A percentile compares a stretch with the other conserved stretches of the same genome.
These are phyloP conservation scores for Geosmithia flava DNA, from an alignment of 2,329 filamentous ascomycete genomes.

Conservation along the genomic window DNA sequence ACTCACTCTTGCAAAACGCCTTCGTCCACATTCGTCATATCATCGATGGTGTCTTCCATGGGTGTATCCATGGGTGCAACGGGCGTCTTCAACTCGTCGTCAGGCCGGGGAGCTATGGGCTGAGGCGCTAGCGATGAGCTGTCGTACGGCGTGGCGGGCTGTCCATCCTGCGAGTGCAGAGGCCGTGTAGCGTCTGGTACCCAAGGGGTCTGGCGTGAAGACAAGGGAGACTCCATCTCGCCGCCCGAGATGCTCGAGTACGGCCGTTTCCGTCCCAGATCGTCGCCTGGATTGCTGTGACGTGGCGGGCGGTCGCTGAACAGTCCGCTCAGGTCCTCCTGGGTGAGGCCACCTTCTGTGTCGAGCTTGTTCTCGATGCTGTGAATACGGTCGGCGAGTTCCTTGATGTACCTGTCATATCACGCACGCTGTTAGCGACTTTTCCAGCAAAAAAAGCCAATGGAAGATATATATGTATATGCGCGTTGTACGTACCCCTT, in stretches of 20 bases:
- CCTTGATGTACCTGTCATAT: constrained; percentile 65
- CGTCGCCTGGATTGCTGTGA: constrained; percentile 8
- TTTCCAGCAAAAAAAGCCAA: background rate
- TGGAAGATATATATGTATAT: constrained; percentile 20
- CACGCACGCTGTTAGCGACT: constrained; percentile 7
- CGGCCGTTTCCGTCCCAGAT: constrained; percentile 27
- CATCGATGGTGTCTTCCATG: constrained; percentile 16
- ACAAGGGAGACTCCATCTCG: constrained; percentile 24
- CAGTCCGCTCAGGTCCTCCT: constrained; percentile 32
- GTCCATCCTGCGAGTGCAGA: constrained; percentile 15
- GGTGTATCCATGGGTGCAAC: constrained; percentile 19
- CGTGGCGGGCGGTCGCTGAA: constrained; percentile 19
- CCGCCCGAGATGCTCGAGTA: constrained; percentile 33
- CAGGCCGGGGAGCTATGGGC: constrained; percentile 24
- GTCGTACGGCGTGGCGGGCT: constrained; percentile 20
- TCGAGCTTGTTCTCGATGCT: constrained; percentile 69
- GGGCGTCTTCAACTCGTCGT: constrained; percentile 19
- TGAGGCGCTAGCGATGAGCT: constrained; percentile 32
- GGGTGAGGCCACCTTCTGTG: constrained; percentile 29
- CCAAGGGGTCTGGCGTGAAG: constrained; percentile 31
- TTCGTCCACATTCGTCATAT: constrained; percentile 27
- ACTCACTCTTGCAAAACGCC: constrained; percentile 32
- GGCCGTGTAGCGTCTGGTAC: constrained; percentile 29
- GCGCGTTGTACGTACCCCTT: constrained; percentile 44
- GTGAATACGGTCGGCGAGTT: constrained; percentile 74